Percentiles rank a stretch among this genome's conserved stretches.
Evolutionary conservation across 2,329 filamentous ascomycete genomes (phyloP).

Genomic region (Cytospora chrysosperma): DNA sequence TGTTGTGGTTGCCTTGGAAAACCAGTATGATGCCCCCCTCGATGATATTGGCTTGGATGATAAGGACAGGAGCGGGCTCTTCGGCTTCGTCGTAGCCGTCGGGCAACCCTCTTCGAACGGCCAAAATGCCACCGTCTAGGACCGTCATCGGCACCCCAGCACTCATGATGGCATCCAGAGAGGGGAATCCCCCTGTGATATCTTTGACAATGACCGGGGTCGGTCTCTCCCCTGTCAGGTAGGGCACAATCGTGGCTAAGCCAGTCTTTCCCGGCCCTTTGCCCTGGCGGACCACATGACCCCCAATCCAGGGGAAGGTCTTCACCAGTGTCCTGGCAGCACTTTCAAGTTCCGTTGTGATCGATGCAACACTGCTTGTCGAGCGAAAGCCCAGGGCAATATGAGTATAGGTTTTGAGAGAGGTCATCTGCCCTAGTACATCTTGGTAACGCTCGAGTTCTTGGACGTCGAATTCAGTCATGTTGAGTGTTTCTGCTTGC

Average conservation of each 20-base stretch:
- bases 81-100: conserved; percentile 16
- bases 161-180: conserved; percentile 7
- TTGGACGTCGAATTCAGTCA: not conserved
- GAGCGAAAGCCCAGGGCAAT: conserved; percentile 4
- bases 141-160: conserved; percentile 12
- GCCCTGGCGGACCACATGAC: conserved; percentile 19
- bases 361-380: not conserved
- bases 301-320: conserved; percentile 15
- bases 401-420: conserved; percentile 18
- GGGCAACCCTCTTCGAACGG: conserved; percentile 8
- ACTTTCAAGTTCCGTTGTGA: not conserved
- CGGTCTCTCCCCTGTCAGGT: not conserved
- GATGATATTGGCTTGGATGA: conserved; percentile 28
- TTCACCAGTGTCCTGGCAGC: conserved; percentile 12
- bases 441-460: conserved; percentile 18
- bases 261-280: conserved; percentile 10
- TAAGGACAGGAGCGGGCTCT: conserved; percentile 9
- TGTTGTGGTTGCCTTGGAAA: conserved; percentile 26
- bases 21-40: conserved; percentile 26
- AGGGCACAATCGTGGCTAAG: conserved; percentile 12
- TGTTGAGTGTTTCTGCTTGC: not conserved
- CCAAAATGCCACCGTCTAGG: conserved; percentile 10
- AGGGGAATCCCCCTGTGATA: conserved; percentile 1
- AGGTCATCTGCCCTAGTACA: conserved; percentile 18
- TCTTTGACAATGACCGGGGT: conserved; percentile 10